A percentile compares a stretch with the other conserved stretches of the same genome.
These are phyloP conservation scores for Teratosphaeria epicoccoides DNA, from an alignment of 2,329 filamentous ascomycete species.

Conservation along the genomic window DNA sequence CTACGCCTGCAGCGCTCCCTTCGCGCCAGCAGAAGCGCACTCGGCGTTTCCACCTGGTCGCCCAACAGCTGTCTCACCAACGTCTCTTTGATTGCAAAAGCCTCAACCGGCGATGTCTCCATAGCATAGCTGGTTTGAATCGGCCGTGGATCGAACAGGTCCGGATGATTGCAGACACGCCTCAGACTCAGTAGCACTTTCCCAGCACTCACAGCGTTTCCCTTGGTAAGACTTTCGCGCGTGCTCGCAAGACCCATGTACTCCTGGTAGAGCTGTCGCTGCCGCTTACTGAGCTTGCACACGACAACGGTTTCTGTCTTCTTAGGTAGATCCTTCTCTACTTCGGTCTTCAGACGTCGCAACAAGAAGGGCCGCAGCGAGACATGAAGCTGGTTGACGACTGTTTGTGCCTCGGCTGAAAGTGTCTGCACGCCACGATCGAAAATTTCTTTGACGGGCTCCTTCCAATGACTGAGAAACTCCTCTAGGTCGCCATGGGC, in stretches of 20 bases:
- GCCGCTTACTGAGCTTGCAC: conserved; percentile 87
- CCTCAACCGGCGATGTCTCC: conserved; percentile 56
- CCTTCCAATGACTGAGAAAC: conserved; percentile 92
- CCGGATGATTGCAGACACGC: conserved; percentile 97
- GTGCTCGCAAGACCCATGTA: conserved; percentile 89
- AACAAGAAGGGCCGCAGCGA: conserved; percentile 86
- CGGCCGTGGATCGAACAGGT: conserved; percentile 88
- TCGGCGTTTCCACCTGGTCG: conserved; percentile 5
- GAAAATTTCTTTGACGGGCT: conserved; percentile 89
- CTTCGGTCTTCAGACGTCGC: conserved; percentile 83
- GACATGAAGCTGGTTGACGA: conserved; percentile 88
- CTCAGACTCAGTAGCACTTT: conserved; percentile 96
- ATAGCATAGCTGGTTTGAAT: conserved; percentile 97
- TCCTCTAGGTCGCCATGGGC: conserved; percentile 83
- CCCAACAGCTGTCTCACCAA: conserved; percentile 49
- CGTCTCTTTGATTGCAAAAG: conserved; percentile 62
- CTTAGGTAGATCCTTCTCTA: conserved; percentile 97
- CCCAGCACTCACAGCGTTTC: conserved; percentile 96
- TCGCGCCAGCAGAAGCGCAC: conserved; percentile 9
- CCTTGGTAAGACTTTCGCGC: conserved; percentile 74
- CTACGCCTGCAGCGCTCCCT: conserved; percentile 12
- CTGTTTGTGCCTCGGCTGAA: conserved; percentile 83
- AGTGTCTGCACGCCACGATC: conserved; percentile 90
- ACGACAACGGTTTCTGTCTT: conserved; percentile 98
- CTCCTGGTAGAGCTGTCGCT: conserved; percentile 90